Conservation (phyloP, 2,329 filamentous ascomycete species). For the Neonectria neomacrospora region DNA sequence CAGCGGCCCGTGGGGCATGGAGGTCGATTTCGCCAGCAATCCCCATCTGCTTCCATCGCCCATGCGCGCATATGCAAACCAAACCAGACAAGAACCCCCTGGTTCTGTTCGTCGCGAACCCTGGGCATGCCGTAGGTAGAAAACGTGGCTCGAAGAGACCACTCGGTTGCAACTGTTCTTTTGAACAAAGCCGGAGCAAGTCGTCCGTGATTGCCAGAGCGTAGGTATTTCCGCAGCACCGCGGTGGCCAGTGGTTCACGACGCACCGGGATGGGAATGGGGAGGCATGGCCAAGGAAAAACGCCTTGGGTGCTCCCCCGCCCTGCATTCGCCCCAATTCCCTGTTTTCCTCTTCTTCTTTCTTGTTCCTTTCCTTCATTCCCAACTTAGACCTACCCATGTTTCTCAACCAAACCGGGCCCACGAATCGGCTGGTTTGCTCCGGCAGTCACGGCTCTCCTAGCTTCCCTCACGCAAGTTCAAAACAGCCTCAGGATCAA, state of each 20-base stretch:
- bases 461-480: neutral
- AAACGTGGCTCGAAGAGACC: neutral
- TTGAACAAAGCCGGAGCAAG: conserved; percentile 17
- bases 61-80: neutral
- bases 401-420: too few relatives aligned
- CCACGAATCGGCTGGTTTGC: neutral
- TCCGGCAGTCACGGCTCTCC: neutral
- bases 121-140: neutral
- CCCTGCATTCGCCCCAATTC: neutral
- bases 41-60: neutral
- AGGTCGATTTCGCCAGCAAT: neutral
- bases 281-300: neutral
- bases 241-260: neutral
- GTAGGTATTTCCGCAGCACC: neutral
- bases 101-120: neutral
- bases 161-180: neutral
- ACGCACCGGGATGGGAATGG: neutral
- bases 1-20: too few relatives aligned
- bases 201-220: conserved; percentile 17
- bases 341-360: neutral
- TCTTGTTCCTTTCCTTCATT: neutral
- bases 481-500: neutral
- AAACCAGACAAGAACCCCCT: neutral
- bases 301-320: neutral
- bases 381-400: too few relatives aligned